These are phyloP conservation scores for Durio zibethinus DNA, from an alignment of 345 rosid species.

Conservation along the genomic window DNA sequence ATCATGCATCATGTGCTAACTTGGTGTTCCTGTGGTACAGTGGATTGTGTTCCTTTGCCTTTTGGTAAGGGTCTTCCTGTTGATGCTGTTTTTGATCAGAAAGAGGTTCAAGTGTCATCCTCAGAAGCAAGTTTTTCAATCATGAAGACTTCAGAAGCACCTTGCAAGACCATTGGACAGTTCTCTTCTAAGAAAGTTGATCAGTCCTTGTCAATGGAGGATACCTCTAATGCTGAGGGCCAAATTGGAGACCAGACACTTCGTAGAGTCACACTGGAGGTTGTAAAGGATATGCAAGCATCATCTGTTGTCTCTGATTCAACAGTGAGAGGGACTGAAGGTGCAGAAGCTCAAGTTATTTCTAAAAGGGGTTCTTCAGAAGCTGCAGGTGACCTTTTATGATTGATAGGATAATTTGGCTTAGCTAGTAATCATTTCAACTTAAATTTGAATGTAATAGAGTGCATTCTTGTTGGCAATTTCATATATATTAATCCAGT, in stretches of 20 bases:
- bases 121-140: conserved; percentile 24
- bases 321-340: conserved; percentile 28
- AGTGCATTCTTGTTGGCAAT: neutral
- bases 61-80: conserved; percentile 18
- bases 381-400: conserved; percentile 41
- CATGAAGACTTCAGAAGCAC: conserved; percentile 25
- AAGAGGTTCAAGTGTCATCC: conserved; percentile 26
- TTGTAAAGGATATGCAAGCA: conserved; percentile 25
- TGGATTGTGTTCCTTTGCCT: conserved; percentile 17
- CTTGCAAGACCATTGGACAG: conserved; percentile 24
- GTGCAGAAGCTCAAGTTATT: conserved; percentile 22
- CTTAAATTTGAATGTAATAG: neutral
- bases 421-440: neutral
- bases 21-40: conserved; percentile 2
- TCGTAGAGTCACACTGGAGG: conserved; percentile 26
- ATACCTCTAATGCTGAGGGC: conserved; percentile 30
- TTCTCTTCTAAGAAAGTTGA: conserved; percentile 18
- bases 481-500: neutral
- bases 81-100: conserved; percentile 26
- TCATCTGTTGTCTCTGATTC: conserved; percentile 30
- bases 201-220: conserved; percentile 25
- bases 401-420: neutral
- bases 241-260: conserved; percentile 23
- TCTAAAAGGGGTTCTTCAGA: conserved; percentile 23
- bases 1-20: conserved; percentile 8